Conservation (phyloP, 1,284 basidiomycete species). For the Rhodotorula sp. region DNA sequence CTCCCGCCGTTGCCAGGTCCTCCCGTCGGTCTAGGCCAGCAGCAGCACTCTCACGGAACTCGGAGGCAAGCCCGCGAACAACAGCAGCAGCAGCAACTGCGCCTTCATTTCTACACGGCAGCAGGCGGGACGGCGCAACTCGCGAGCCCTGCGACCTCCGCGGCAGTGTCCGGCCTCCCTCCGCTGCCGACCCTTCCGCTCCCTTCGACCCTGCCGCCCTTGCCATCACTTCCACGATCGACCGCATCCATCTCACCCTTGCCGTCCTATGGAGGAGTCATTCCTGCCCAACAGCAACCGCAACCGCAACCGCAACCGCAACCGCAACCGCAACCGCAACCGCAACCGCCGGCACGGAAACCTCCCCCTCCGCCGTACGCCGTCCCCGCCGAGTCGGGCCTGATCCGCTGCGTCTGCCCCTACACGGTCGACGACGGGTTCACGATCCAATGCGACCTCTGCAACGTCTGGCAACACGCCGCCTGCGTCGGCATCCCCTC, state of each 20-base stretch:
- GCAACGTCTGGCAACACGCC: conserved; percentile 86
- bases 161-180: background rate
- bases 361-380: conserved; percentile 21
- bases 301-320: conserved; percentile 1
- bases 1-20: background rate
- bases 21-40: background rate
- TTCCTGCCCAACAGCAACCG: background rate
- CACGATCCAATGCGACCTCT: conserved; percentile 86
- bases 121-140: conserved; percentile 18
- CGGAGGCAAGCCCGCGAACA: background rate
- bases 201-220: conserved; percentile 11
- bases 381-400: conserved; percentile 39
- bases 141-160: background rate
- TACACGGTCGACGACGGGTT: conserved; percentile 79
- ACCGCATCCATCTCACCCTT: background rate
- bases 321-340: background rate
- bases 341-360: background rate
- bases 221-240: background rate
- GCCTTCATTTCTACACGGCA: conserved; percentile 22
- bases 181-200: conserved; percentile 4
- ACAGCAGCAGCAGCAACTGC: background rate
- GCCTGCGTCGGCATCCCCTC: conserved; percentile 75
- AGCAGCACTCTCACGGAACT: background rate
- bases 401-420: conserved; percentile 66
- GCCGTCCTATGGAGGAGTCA: background rate